These are phyloP conservation scores for Backusella psychrophila DNA, from an alignment of 192 early-diverging fungal species.

Conservation along the genomic window DNA sequence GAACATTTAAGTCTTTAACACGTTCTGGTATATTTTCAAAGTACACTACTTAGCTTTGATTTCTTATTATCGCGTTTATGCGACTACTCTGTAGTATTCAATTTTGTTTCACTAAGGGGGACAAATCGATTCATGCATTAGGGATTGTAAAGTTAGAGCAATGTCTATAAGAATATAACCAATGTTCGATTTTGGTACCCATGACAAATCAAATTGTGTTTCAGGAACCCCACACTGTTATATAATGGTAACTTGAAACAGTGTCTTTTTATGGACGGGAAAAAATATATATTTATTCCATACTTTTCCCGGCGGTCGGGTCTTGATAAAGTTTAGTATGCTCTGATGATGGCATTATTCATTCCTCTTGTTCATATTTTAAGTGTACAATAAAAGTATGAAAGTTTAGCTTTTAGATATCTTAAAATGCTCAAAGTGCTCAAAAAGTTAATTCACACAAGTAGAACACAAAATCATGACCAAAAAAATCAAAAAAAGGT, in stretches of 20 bases:
- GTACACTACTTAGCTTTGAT: not conserved
- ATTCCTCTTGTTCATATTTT: not conserved
- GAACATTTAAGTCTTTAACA: not conserved
- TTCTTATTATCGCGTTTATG: not conserved
- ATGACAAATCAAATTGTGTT: slow-evolving; percentile 3
- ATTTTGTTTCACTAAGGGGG: not conserved
- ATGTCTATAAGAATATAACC: not conserved
- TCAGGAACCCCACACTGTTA: not conserved
- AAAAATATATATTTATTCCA: not conserved
- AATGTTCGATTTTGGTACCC: not conserved
- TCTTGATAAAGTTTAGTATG: not conserved
- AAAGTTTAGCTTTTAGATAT: not conserved
- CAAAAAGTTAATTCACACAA: not conserved
- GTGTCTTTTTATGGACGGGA: not conserved
- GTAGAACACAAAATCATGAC: not conserved
- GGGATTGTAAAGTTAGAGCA: not conserved
- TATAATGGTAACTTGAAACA: not conserved
- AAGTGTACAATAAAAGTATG: not conserved
- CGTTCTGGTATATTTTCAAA: not conserved
- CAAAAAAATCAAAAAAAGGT: not conserved
- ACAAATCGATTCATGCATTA: not conserved
- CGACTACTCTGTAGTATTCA: not conserved
- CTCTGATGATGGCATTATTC: not conserved
- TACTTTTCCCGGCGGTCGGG: not conserved
- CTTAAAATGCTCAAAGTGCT: not conserved